Evolutionary conservation across 805 yeast genomes (phyloP).

Genomic region (Wickerhamiella sergipiensis): DNA sequence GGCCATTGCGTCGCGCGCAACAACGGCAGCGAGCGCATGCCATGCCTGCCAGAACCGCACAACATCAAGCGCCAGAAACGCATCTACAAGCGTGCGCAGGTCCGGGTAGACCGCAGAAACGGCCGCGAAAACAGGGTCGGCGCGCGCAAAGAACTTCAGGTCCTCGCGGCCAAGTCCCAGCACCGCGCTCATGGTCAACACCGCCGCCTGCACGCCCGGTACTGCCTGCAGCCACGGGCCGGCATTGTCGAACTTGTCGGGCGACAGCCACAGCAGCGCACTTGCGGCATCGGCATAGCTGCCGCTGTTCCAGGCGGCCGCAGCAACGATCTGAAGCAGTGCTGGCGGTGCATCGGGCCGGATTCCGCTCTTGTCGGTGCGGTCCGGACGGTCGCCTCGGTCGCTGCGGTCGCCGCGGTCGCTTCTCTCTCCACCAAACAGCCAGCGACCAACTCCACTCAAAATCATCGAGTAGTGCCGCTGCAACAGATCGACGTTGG

Average conservation of each 20-base stretch:
- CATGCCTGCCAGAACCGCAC: slow-evolving; percentile 1
- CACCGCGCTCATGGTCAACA: slow-evolving; percentile 8
- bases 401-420: no score
- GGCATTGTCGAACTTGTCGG: background rate
- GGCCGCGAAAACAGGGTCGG: slow-evolving; percentile 1
- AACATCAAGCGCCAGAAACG: slow-evolving; percentile 1
- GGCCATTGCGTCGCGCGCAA: background rate
- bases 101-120: background rate
- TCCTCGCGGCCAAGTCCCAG: slow-evolving; percentile 4
- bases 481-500: slow-evolving; percentile 4
- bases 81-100: background rate
- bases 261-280: slow-evolving; percentile 3
- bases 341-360: background rate
- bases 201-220: background rate
- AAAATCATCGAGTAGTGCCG: slow-evolving; percentile 7
- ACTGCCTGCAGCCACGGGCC: background rate
- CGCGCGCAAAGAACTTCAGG: slow-evolving; percentile 2
- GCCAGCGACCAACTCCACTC: background rate
- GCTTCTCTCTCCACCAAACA: background rate
- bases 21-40: background rate
- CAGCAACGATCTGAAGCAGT: slow-evolving; percentile 5
- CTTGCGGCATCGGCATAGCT: slow-evolving; percentile 8
- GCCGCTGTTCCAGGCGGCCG: slow-evolving; percentile 7
- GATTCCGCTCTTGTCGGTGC: no score
- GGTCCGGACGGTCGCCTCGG: no score